Conservation (phyloP, 768 basidiomycete species). For the Mycena crocata region DNA sequence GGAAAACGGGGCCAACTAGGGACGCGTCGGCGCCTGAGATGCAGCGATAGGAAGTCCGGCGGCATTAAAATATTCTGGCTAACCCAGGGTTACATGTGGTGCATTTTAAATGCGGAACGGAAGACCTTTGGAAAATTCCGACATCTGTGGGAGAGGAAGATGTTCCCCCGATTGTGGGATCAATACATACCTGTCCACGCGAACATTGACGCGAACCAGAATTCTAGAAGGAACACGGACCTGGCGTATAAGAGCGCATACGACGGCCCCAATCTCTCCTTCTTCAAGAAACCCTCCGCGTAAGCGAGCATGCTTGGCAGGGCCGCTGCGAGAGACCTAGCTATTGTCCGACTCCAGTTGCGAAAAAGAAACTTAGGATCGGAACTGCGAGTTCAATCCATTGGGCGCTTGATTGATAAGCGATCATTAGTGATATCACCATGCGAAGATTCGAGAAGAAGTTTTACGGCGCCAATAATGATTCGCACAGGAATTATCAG, state of each 20-base stretch:
- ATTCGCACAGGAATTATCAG: too few relatives aligned
- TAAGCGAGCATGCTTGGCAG: too few relatives aligned
- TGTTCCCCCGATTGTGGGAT: neutral
- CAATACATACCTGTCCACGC: neutral
- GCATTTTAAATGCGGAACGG: neutral
- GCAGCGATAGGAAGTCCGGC: neutral
- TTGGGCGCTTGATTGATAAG: too few relatives aligned
- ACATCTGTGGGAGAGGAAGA: neutral
- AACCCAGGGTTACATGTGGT: neutral
- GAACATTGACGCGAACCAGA: neutral
- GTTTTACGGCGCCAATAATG: too few relatives aligned
- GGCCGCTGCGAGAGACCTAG: too few relatives aligned
- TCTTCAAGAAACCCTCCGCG: neutral
- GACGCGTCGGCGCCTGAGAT: neutral
- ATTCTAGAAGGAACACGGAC: conserved; percentile 1
- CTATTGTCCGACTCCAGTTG: too few relatives aligned
- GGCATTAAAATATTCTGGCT: neutral
- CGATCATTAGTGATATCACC: too few relatives aligned
- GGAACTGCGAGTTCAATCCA: too few relatives aligned
- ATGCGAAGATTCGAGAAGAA: too few relatives aligned
- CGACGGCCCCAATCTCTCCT: neutral
- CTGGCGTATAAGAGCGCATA: too few relatives aligned
- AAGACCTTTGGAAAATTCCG: neutral
- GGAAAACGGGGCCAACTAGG: neutral
- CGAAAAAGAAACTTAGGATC: too few relatives aligned